Evolutionary conservation across 768 basidiomycete species (phyloP).

Genomic region (Boletus reticulatus): DNA sequence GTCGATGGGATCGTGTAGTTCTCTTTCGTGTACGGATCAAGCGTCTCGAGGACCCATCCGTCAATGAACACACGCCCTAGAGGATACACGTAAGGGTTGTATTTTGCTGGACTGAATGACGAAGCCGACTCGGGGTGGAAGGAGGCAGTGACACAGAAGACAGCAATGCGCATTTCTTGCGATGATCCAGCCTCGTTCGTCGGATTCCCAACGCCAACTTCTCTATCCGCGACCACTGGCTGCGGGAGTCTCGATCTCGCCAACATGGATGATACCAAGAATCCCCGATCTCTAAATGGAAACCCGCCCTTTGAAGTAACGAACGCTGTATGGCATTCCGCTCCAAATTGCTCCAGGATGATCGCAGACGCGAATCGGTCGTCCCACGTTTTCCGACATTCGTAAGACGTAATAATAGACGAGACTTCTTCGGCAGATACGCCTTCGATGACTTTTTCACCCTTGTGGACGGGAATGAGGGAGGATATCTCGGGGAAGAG

Average conservation of each 20-base stretch:
- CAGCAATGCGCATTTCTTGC: slow-evolving; percentile 53
- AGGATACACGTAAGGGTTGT: slow-evolving; percentile 73
- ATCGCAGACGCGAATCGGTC: slow-evolving; percentile 73
- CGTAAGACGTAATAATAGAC: slow-evolving; percentile 63
- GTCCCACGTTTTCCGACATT: slow-evolving; percentile 83
- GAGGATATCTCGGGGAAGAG: slow-evolving; percentile 75
- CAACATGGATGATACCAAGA: slow-evolving; percentile 73
- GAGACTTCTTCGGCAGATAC: slow-evolving; percentile 91
- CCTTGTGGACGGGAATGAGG: slow-evolving; percentile 80
- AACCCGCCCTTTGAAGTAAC: slow-evolving; percentile 74
- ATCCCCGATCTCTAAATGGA: slow-evolving; percentile 88
- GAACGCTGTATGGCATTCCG: slow-evolving; percentile 70
- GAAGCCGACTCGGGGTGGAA: slow-evolving; percentile 63
- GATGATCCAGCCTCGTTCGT: slow-evolving; percentile 31
- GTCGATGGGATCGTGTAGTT: slow-evolving; percentile 95
- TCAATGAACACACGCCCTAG: slow-evolving; percentile 84
- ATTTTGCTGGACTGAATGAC: slow-evolving; percentile 59
- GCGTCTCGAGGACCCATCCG: slow-evolving; percentile 94
- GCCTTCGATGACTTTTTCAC: slow-evolving; percentile 89
- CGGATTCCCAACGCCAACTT: slow-evolving; percentile 28
- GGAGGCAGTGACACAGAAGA: slow-evolving; percentile 83
- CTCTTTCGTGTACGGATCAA: slow-evolving; percentile 93
- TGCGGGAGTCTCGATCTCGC: slow-evolving; percentile 53
- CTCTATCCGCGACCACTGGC: slow-evolving; percentile 39
- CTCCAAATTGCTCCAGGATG: slow-evolving; percentile 75